Conservation (phyloP, 2,329 filamentous ascomycete genomes). For the Metarhizium humberi region DNA sequence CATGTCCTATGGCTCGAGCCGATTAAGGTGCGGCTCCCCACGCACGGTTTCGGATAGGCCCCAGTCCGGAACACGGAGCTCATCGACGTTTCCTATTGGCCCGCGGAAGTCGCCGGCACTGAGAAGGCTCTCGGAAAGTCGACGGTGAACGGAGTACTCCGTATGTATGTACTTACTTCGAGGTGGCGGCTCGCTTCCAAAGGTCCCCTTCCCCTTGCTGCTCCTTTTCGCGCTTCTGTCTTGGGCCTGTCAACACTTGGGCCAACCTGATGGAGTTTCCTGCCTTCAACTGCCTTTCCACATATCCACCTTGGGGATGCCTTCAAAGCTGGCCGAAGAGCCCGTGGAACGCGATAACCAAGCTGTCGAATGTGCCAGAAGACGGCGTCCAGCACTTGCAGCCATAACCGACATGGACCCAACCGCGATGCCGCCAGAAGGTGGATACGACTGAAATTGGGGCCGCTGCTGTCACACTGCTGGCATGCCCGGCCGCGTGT, state of each 20-base stretch:
- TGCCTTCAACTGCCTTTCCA: neutral
- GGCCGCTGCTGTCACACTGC: neutral
- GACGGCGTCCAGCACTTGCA: neutral
- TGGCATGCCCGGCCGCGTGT: too few relatives aligned
- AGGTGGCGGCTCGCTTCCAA: neutral
- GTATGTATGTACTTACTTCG: neutral
- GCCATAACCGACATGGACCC: neutral
- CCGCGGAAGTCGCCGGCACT: neutral
- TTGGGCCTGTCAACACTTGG: neutral
- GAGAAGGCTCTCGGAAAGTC: neutral
- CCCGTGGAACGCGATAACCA: neutral
- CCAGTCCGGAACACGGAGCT: neutral
- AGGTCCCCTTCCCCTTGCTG: neutral
- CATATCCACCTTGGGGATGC: neutral
- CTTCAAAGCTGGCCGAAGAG: slow-evolving; percentile 3
- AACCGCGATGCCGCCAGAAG: slow-evolving; percentile 1
- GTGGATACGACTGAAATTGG: neutral
- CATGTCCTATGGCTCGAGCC: neutral
- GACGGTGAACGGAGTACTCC: neutral
- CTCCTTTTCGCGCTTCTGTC: neutral
- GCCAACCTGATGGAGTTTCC: slow-evolving; percentile 5
- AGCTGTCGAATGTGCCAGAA: too few relatives aligned
- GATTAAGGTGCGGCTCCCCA: neutral
- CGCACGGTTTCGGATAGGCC: neutral
- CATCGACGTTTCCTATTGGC: neutral